These are phyloP conservation scores for Eleusine coracana DNA, from an alignment of 176 grass and related monocot species.

Conservation along the genomic window DNA sequence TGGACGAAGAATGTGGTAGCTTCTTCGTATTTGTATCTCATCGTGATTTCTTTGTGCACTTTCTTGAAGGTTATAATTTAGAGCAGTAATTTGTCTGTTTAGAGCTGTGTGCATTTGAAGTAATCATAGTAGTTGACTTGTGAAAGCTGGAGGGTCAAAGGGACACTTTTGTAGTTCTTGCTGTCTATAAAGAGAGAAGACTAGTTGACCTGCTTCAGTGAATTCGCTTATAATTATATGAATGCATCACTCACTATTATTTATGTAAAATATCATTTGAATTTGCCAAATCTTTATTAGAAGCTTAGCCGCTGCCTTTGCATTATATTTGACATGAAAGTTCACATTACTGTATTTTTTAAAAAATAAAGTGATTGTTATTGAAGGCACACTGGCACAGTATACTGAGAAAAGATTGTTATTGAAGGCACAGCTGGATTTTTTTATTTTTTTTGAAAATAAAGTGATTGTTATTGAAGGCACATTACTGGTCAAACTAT, in stretches of 20 bases:
- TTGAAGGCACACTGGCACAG: background rate
- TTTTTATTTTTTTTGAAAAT: no score
- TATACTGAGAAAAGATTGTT: background rate
- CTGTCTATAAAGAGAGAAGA: background rate
- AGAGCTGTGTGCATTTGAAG: background rate
- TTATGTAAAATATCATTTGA: background rate
- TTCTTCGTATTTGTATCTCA: background rate
- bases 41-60: background rate
- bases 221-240: background rate
- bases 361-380: background rate
- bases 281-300: background rate
- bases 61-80: background rate
- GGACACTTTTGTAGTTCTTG: background rate
- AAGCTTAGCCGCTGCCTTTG: background rate
- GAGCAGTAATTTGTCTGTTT: background rate
- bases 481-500: background rate
- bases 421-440: no score
- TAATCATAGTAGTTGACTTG: constrained; percentile 2
- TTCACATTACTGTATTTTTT: background rate
- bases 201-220: background rate
- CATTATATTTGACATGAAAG: background rate
- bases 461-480: background rate
- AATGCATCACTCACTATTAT: background rate
- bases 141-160: background rate
- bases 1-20: background rate